phyloP scores from a whole-genome alignment of 2,329 filamentous ascomycete species.

The Ascochyta koolunga region DNA sequence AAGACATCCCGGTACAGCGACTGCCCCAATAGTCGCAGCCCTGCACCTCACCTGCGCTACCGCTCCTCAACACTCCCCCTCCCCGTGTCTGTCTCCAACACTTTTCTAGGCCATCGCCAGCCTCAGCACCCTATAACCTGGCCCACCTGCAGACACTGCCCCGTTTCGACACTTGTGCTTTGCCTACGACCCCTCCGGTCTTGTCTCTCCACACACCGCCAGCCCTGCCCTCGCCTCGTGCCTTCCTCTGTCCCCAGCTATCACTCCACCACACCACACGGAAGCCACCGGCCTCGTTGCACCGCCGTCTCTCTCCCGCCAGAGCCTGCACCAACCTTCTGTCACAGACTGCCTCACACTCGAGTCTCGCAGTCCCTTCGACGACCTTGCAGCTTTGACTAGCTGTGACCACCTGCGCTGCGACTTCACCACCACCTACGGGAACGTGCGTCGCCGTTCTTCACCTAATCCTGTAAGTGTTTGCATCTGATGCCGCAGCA shows the following conservation, averaged over 20 bases:
- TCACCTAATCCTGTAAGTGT: conserved; percentile 31
- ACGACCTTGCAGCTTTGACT: conserved; percentile 45
- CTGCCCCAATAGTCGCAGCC: conserved; percentile 41
- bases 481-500: conserved; percentile 3
- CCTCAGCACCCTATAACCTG: conserved; percentile 40
- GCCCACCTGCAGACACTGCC: conserved; percentile 27
- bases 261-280: conserved; percentile 14
- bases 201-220: conserved; percentile 9
- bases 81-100: conserved; percentile 27
- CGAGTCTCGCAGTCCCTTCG: conserved; percentile 27
- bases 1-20: conserved; percentile 34
- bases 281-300: conserved; percentile 38
- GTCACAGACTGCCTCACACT: conserved; percentile 18
- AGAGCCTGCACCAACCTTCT: conserved; percentile 18
- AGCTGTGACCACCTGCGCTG: conserved; percentile 30
- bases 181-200: conserved; percentile 1
- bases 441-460: conserved; percentile 22
- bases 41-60: conserved; percentile 40
- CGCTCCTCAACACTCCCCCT: conserved; percentile 42
- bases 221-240: conserved; percentile 15
- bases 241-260: background rate
- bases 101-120: conserved; percentile 43
- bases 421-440: conserved; percentile 9
- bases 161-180: conserved; percentile 20
- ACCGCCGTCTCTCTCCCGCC: conserved; percentile 22